These are phyloP conservation scores for Quercus tomentella DNA, from an alignment of 331 rosid species.

Conservation along the genomic window DNA sequence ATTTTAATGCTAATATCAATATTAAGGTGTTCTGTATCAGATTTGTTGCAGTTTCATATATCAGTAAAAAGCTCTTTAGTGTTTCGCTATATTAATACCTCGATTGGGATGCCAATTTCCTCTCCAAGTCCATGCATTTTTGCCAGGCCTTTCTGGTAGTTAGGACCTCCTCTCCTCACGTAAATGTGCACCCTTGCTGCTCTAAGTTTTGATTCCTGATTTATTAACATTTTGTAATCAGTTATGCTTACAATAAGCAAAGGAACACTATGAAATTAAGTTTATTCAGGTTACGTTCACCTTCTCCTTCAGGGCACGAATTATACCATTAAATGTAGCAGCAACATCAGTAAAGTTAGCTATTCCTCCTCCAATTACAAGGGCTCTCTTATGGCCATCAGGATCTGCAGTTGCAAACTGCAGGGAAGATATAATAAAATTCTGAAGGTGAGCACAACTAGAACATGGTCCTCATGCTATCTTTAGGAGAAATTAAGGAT, in stretches of 20 bases:
- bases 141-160: slow-evolving; percentile 90
- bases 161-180: slow-evolving; percentile 98
- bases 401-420: slow-evolving; percentile 92
- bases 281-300: slow-evolving; percentile 24
- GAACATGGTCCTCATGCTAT: neutral
- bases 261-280: neutral
- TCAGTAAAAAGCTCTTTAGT: neutral
- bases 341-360: slow-evolving; percentile 95
- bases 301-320: slow-evolving; percentile 90
- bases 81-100: slow-evolving; percentile 39
- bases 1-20: neutral
- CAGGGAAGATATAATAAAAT: neutral
- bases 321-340: slow-evolving; percentile 90
- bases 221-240: slow-evolving; percentile 12
- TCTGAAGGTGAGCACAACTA: neutral
- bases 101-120: slow-evolving; percentile 84
- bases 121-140: slow-evolving; percentile 84
- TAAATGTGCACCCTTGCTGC: slow-evolving; percentile 79
- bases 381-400: slow-evolving; percentile 83
- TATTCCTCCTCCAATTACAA: slow-evolving; percentile 89
- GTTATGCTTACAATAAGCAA: slow-evolving; percentile 2
- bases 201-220: slow-evolving; percentile 80
- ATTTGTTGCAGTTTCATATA: neutral
- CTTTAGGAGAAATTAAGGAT: neutral
- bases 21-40: neutral